These are phyloP conservation scores for Penicillium sp. DNA, from an alignment of 2,329 filamentous ascomycete genomes.

Conservation along the genomic window DNA sequence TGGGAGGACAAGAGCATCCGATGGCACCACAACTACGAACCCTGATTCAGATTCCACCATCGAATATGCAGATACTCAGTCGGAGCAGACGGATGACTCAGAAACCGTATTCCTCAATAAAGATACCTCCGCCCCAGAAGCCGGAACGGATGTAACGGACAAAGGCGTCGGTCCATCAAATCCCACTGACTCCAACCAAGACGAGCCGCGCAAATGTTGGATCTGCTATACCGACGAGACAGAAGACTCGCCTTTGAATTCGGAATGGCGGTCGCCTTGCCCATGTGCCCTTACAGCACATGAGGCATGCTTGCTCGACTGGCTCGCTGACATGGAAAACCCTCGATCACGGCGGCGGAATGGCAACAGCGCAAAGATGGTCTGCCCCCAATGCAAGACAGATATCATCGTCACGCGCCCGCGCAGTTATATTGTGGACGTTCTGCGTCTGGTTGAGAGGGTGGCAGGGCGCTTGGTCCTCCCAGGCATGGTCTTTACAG, in stretches of 20 bases:
- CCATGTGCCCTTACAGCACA: conserved; percentile 90
- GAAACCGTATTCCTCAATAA: conserved; percentile 39
- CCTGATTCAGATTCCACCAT: conserved; percentile 17
- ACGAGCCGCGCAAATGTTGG: conserved; percentile 64
- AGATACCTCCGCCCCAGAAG: conserved; percentile 18
- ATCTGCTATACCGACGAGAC: conserved; percentile 70
- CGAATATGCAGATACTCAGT: conserved; percentile 11
- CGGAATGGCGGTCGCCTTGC: conserved; percentile 84
- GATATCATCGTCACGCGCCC: conserved; percentile 77
- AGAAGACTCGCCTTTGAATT: conserved; percentile 62
- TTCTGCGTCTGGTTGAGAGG: conserved; percentile 64
- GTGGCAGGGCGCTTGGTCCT: conserved; percentile 64
- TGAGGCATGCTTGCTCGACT: conserved; percentile 85
- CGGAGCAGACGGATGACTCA: conserved; percentile 29
- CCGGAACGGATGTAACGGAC: conserved; percentile 19
- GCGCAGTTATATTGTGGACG: conserved; percentile 71
- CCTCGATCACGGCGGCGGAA: conserved; percentile 55
- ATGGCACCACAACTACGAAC: conserved; percentile 25
- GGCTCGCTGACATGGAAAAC: conserved; percentile 87
- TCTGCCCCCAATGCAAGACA: conserved; percentile 88
- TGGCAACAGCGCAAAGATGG: conserved; percentile 64
- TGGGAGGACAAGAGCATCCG: conserved; percentile 32
- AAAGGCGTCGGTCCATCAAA: conserved; percentile 21
- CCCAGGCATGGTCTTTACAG: conserved; percentile 63
- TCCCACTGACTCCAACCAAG: conserved; percentile 18